Percentiles rank a stretch among this genome's conserved stretches.
Evolutionary conservation across 2,329 filamentous ascomycete genomes (phyloP).

Genomic region (Cordyceps farinosa): DNA sequence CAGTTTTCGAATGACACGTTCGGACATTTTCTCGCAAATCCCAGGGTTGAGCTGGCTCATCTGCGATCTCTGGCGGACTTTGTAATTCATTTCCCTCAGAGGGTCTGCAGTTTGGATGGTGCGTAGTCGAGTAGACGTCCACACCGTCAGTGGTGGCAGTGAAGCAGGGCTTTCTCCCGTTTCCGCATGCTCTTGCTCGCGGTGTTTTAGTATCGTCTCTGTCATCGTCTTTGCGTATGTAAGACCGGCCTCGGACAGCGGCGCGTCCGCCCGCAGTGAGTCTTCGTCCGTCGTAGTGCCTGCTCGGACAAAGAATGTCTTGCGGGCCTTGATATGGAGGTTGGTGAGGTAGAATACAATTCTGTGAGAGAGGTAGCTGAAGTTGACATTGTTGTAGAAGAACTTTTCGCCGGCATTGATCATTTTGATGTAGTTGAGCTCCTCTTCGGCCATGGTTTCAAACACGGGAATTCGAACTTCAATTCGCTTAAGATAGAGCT

Average conservation of each 20-base stretch:
- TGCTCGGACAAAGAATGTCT: conserved; percentile 88
- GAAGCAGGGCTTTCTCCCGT: conserved; percentile 66
- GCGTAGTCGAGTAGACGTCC: conserved; percentile 88
- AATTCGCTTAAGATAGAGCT: conserved; percentile 86
- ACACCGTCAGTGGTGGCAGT: conserved; percentile 79
- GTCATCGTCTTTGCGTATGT: conserved; percentile 84
- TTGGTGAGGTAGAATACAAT: conserved; percentile 99
- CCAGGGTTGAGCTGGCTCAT: conserved; percentile 98
- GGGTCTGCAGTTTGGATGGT: conserved; percentile 87
- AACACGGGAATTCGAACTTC: conserved; percentile 91
- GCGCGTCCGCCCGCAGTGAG: conserved; percentile 86
- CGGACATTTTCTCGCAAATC: conserved; percentile 90
- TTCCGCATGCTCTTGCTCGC: conserved; percentile 73
- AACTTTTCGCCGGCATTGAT: conserved; percentile 93
- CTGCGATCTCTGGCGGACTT: conserved; percentile 86
- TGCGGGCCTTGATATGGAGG: conserved; percentile 90
- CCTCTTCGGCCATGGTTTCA: conserved; percentile 91
- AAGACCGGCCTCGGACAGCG: conserved; percentile 73
- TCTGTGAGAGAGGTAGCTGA: conserved; percentile 92
- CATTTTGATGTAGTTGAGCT: conserved; percentile 99
- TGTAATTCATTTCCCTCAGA: conserved; percentile 75
- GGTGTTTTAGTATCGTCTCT: conserved; percentile 75
- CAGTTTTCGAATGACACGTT: conserved; percentile 71
- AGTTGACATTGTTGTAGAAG: conserved; percentile 94
- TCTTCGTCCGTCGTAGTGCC: conserved; percentile 85